Conservation (phyloP, 2,329 filamentous ascomycete genomes). For the Bisporella sp. region DNA sequence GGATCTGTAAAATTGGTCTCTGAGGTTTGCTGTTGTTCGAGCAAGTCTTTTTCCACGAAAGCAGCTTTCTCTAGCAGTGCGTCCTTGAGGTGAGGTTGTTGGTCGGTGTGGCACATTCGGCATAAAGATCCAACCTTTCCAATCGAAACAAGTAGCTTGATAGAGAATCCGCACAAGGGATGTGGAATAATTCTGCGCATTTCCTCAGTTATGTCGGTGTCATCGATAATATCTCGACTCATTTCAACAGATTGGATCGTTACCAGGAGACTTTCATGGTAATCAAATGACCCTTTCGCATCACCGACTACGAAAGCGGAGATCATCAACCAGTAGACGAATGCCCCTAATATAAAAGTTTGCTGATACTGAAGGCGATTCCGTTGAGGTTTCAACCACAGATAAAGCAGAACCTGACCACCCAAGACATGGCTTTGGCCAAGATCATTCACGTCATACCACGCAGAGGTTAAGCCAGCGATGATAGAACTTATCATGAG, state of each 20-base stretch:
- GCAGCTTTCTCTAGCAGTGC: neutral
- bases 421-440: conserved; percentile 6
- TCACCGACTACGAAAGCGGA: conserved; percentile 6
- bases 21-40: neutral
- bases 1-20: neutral
- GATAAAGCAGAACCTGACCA: conserved; percentile 4
- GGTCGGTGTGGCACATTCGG: neutral
- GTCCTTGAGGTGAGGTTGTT: neutral
- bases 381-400: conserved; percentile 3
- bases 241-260: neutral
- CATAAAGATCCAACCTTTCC: conserved; percentile 7
- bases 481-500: conserved; percentile 8
- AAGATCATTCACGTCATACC: conserved; percentile 10
- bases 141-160: conserved; percentile 1
- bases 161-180: conserved; percentile 7
- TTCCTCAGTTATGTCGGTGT: neutral
- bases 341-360: conserved; percentile 7
- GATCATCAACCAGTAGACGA: conserved; percentile 8
- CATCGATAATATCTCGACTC: neutral
- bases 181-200: neutral
- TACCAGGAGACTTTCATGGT: conserved; percentile 2
- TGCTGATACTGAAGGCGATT: conserved; percentile 5
- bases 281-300: conserved; percentile 1
- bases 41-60: neutral
- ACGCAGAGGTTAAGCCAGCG: conserved; percentile 7